Percentiles rank a stretch among this genome's conserved stretches.
phyloP scores from a whole-genome alignment of 495 filamentous ascomycete genomes.

The Staphylotrichum tortipilum region DNA sequence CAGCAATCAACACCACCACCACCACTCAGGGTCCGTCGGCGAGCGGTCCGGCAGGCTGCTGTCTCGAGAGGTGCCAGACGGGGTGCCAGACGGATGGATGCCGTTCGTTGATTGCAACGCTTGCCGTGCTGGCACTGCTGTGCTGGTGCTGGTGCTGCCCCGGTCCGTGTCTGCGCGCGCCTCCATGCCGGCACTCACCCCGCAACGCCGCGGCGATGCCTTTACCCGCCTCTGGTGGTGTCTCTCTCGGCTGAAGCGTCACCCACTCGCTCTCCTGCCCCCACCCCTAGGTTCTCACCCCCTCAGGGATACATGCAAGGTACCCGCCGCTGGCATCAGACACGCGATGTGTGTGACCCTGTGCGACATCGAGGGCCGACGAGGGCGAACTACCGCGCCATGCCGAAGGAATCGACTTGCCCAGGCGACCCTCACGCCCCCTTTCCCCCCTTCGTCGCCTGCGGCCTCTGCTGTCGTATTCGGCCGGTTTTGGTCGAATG shows the following conservation, averaged over 20 bases:
- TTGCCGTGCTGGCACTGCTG: too few species aligned
- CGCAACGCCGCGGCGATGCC: constrained; percentile 1
- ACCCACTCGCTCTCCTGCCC: too few species aligned
- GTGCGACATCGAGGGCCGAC: background rate
- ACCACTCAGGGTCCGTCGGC: too few species aligned
- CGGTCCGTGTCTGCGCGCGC: background rate
- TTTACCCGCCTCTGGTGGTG: constrained; percentile 3
- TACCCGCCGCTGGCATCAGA: constrained; percentile 4
- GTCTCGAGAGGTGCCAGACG: too few species aligned
- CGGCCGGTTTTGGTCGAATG: background rate
- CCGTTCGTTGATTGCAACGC: too few species aligned
- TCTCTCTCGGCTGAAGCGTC: constrained; percentile 6
- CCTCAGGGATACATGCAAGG: constrained; percentile 14
- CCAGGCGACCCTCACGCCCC: too few species aligned
- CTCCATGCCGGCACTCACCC: background rate
- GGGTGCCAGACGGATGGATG: too few species aligned
- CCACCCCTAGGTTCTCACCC: too few species aligned
- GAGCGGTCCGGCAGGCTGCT: too few species aligned
- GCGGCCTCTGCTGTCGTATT: background rate
- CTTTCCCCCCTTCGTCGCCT: background rate
- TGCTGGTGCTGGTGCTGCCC: background rate
- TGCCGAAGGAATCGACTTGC: background rate
- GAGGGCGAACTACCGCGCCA: background rate
- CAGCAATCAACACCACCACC: background rate
- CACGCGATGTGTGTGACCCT: background rate